Evolutionary conservation across 768 basidiomycete genomes (phyloP).

Genomic region (Pholiota conissans): DNA sequence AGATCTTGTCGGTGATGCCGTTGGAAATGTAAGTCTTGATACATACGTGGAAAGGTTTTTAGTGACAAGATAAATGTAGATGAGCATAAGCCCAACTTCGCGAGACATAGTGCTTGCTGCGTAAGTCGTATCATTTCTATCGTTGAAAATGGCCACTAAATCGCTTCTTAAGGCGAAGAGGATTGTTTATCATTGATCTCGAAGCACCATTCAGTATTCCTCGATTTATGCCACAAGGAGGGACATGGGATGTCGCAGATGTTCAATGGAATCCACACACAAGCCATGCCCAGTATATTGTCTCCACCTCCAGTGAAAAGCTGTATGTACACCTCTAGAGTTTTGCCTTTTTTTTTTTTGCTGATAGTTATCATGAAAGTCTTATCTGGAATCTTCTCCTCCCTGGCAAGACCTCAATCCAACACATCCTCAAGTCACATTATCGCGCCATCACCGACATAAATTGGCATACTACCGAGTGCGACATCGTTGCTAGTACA

Average conservation of each 20-base stretch:
- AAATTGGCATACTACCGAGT: constrained; percentile 91
- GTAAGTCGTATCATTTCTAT: constrained; percentile 39
- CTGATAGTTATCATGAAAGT: constrained; percentile 33
- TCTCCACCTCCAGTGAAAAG: constrained; percentile 88
- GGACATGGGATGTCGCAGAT: constrained; percentile 94
- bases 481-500: constrained; percentile 84
- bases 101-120: constrained; percentile 91
- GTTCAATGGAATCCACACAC: constrained; percentile 92
- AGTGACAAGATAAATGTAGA: constrained; percentile 41
- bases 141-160: not conserved
- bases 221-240: constrained; percentile 93
- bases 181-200: constrained; percentile 93
- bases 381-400: constrained; percentile 95
- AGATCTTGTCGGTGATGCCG: constrained; percentile 75
- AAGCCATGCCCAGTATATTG: constrained; percentile 74
- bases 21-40: constrained; percentile 66
- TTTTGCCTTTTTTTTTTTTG: not conserved
- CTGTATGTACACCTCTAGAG: constrained; percentile 46
- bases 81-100: constrained; percentile 88
- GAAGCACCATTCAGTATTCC: constrained; percentile 85
- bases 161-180: constrained; percentile 62
- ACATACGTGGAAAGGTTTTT: not conserved
- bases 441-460: constrained; percentile 97
- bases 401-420: constrained; percentile 74
- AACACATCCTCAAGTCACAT: constrained; percentile 85